Evolutionary conservation across 345 rosid species (phyloP).

Genomic region (Gossypium rotundifolium): DNA sequence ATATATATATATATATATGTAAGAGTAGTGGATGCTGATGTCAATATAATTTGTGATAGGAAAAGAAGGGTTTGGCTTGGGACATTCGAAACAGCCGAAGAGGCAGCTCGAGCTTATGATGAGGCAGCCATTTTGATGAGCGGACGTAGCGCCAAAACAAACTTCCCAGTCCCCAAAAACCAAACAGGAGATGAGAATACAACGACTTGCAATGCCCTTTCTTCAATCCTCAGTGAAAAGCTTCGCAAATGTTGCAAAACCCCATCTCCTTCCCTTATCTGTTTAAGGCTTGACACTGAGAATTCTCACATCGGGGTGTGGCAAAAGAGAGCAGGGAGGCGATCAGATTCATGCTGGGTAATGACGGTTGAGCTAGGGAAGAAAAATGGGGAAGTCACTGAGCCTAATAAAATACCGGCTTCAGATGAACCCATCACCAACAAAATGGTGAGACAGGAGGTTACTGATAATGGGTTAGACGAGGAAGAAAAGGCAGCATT

Average conservation of each 20-base stretch:
- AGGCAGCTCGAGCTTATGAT: conserved; percentile 71
- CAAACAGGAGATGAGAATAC: conserved; percentile 19
- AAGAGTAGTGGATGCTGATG: not conserved
- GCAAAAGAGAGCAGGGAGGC: conserved; percentile 70
- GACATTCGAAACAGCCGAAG: conserved; percentile 71
- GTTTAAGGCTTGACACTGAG: conserved; percentile 68
- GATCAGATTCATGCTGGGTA: conserved; percentile 61
- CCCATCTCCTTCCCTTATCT: conserved; percentile 69
- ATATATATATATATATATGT: too few species aligned
- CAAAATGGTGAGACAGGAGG: conserved; percentile 4
- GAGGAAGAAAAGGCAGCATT: conserved; percentile 68
- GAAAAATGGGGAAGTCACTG: not conserved
- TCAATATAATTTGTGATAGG: conserved; percentile 19
- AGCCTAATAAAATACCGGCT: conserved; percentile 1
- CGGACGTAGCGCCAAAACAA: conserved; percentile 70
- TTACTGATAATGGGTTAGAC: conserved; percentile 29
- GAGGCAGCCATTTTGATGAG: conserved; percentile 69
- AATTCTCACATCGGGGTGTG: conserved; percentile 75
- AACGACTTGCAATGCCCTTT: conserved; percentile 25
- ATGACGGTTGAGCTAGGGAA: conserved; percentile 66
- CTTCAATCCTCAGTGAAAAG: conserved; percentile 53
- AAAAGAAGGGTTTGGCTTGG: conserved; percentile 84
- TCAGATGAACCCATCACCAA: not conserved
- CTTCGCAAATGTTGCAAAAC: conserved; percentile 55
- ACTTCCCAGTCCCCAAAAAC: conserved; percentile 38